phyloP scores from a whole-genome alignment of 176 grass and related monocot species.

The Triticum turgidum region DNA sequence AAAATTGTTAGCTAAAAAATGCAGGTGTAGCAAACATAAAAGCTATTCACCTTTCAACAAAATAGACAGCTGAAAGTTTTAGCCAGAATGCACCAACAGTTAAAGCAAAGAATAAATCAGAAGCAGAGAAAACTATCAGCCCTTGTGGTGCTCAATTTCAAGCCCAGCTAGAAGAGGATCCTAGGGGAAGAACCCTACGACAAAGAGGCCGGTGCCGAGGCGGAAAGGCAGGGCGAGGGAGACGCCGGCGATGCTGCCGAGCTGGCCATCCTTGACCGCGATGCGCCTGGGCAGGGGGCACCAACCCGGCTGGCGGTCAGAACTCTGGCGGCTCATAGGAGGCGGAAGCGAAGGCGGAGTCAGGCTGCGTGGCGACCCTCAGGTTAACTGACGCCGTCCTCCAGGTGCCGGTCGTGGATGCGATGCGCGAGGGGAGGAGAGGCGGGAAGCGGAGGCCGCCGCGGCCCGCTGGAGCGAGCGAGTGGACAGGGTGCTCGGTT shows the following conservation, averaged over 20 bases:
- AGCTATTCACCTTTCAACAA: conserved; percentile 74
- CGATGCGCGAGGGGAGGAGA: conserved; percentile 14
- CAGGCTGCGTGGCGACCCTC: conserved; percentile 32
- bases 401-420: background rate
- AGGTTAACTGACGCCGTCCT: background rate
- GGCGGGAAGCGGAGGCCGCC: background rate
- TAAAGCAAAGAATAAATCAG: background rate
- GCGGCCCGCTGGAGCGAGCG: background rate
- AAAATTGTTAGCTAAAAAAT: too few species aligned
- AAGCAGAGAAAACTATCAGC: background rate
- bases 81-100: conserved; percentile 14
- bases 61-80: conserved; percentile 73
- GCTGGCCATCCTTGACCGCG: conserved; percentile 55
- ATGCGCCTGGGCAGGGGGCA: conserved; percentile 63
- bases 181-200: conserved; percentile 37
- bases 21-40: too few species aligned
- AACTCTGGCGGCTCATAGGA: background rate
- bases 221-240: conserved; percentile 70
- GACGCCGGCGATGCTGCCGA: conserved; percentile 49
- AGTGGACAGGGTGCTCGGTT: too few species aligned
- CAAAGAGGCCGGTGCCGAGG: conserved; percentile 67
- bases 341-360: background rate
- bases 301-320: conserved; percentile 52
- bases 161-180: background rate
- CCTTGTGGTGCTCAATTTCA: background rate